Evolutionary conservation across 768 basidiomycete species (phyloP), one percentile per base, ranked within the genome.

Genomic region (Russula brevipes): DNA sequence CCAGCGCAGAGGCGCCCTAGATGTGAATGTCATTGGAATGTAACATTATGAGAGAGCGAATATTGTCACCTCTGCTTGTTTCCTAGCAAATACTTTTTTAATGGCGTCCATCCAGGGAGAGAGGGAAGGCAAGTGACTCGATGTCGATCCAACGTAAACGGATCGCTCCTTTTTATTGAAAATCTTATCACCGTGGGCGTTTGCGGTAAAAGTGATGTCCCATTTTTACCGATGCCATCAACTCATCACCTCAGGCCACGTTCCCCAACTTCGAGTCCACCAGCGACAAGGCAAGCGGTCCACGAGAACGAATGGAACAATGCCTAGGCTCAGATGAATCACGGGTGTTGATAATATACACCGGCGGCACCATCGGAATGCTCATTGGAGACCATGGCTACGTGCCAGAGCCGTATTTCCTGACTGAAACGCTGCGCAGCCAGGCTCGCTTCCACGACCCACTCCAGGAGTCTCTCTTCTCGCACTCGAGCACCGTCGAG

Each of bases 391-490:
- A 85, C 39, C 82, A 84, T 63, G 88, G 89, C 65, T 91, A 90
- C 71, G 86, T 89, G 24, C 89, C 92, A 12, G 93, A 94, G 70
- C 91, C 91, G 0, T 87, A 87, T 69, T 94, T 93, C 72, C 77
- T 95, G 65, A 92, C 91, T 5, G 88, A 92, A 73, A 91, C 87
- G 0, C 81, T 96, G 35, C 78, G 82, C 68, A 86, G 86, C 67
- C 91, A 94, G 74, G 83, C 83, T 44, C 85, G 95, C 12, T 98
- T 98, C 70, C 91, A 98, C 73, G 95, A 98, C 68, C 95, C 94
- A 4, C 75, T 86, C 30, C 88, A 90, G 72, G 87, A 91, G 63
- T 94, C 93, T 0, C 76, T 96, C 30, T 94, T 91, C 70, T 91
- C 91, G 1, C 83, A 92, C 68, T 83, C 91, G 0, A 77, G 79